These are phyloP conservation scores for Mesembryanthemum crystallinum DNA, from an alignment of 148 eudicot genomes.

Conservation along the genomic window DNA sequence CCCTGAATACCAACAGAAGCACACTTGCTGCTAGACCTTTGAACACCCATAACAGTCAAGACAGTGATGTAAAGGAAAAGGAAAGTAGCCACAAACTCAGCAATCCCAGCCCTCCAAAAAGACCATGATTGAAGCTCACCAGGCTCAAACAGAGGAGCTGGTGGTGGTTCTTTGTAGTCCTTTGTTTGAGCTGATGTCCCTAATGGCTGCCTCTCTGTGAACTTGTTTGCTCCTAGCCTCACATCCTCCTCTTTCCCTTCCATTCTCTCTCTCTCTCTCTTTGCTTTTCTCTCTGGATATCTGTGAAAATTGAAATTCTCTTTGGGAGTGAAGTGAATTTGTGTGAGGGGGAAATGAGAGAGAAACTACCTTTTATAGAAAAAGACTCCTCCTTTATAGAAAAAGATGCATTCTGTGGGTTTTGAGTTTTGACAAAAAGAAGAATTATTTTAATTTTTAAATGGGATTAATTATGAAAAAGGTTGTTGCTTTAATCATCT, in stretches of 20 bases:
- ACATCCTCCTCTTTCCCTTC: slow-evolving; percentile 21
- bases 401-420: not conserved
- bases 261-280: slow-evolving; percentile 24
- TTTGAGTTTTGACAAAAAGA: slow-evolving; percentile 14
- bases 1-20: slow-evolving; percentile 21
- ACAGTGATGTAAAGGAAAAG: slow-evolving; percentile 8
- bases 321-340: too few species aligned
- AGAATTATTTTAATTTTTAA: not conserved
- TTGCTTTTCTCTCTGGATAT: slow-evolving; percentile 14
- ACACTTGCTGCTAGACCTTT: not conserved
- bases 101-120: slow-evolving; percentile 6
- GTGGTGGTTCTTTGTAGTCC: slow-evolving; percentile 14
- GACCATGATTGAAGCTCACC: slow-evolving; percentile 19
- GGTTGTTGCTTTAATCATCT: slow-evolving; percentile 15
- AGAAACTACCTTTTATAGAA: slow-evolving; percentile 4
- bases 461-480: not conserved
- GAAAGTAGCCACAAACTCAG: slow-evolving; percentile 7
- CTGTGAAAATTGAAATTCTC: not conserved
- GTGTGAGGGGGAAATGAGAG: not conserved
- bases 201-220: slow-evolving; percentile 12
- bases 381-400: slow-evolving; percentile 23
- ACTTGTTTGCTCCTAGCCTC: slow-evolving; percentile 20
- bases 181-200: slow-evolving; percentile 13
- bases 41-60: slow-evolving; percentile 17
- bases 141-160: slow-evolving; percentile 8